Evolutionary conservation across 306 rosid genomes (phyloP).

Genomic region (Ziziphus jujuba): DNA sequence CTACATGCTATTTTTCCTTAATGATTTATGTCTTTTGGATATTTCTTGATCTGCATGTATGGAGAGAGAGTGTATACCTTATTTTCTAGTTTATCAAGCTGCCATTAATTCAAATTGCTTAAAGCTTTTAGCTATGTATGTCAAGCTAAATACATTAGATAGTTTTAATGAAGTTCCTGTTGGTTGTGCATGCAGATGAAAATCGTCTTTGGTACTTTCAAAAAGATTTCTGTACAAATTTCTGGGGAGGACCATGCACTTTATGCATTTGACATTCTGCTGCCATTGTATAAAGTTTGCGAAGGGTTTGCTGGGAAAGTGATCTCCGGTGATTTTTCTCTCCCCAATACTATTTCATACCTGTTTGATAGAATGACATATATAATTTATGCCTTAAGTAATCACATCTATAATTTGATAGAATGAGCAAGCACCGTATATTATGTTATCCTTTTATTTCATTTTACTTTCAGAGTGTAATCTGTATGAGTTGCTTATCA

Average conservation of each 20-base stretch:
- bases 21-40: not conserved
- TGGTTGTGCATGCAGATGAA: constrained; percentile 62
- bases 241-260: constrained; percentile 49
- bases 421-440: not conserved
- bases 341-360: not conserved
- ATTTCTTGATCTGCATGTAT: too few species aligned
- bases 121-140: too few species aligned
- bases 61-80: too few species aligned
- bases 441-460: not conserved
- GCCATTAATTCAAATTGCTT: too few species aligned
- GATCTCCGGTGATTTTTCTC: constrained; percentile 52
- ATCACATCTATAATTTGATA: not conserved
- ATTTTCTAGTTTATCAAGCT: not conserved
- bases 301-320: constrained; percentile 83
- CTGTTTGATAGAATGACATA: not conserved
- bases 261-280: constrained; percentile 56
- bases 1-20: not conserved
- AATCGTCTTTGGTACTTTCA: constrained; percentile 64
- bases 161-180: not conserved
- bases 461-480: not conserved
- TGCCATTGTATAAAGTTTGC: constrained; percentile 75
- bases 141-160: too few species aligned
- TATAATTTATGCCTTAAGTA: not conserved
- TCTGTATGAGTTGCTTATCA: constrained; percentile 9
- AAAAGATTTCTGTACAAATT: constrained; percentile 51